Conservation (phyloP, 805 yeast species). For the Barnettozyma salicaria region DNA sequence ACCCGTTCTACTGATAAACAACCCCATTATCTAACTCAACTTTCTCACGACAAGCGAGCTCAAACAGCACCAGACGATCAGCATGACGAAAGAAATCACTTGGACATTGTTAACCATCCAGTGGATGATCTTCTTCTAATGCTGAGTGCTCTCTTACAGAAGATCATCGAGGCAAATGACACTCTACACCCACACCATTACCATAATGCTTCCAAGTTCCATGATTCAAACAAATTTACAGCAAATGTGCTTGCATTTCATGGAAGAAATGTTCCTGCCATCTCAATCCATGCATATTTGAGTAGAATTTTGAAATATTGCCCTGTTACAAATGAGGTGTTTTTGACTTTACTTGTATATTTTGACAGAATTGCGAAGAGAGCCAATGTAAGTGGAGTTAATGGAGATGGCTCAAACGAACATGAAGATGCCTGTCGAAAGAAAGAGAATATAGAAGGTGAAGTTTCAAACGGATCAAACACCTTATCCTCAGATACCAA, state of each 20-base stretch:
- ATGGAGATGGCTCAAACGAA: constrained; percentile 6
- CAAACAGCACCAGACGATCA: constrained; percentile 12
- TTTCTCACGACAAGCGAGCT: too few species aligned
- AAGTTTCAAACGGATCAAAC: background rate
- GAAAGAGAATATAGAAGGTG: constrained; percentile 5
- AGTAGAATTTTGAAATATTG: constrained; percentile 91
- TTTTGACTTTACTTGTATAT: constrained; percentile 81
- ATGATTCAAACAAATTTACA: constrained; percentile 40
- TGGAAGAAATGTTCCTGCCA: constrained; percentile 96
- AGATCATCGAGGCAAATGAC: constrained; percentile 88
- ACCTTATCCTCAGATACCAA: constrained; percentile 15
- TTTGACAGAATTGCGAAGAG: constrained; percentile 90
- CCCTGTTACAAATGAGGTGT: constrained; percentile 97
- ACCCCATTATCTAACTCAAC: too few species aligned
- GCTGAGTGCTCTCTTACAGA: constrained; percentile 80
- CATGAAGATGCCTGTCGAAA: constrained; percentile 19
- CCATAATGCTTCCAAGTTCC: constrained; percentile 26
- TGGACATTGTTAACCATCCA: constrained; percentile 72
- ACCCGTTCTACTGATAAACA: background rate
- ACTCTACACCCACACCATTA: constrained; percentile 56
- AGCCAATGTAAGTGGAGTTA: constrained; percentile 47
- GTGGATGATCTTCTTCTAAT: constrained; percentile 74
- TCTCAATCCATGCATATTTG: constrained; percentile 81
- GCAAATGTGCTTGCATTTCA: constrained; percentile 84
- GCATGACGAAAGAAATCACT: constrained; percentile 12